Evolutionary conservation across 345 rosid species (phyloP).

Genomic region (Euphorbia peplus): DNA sequence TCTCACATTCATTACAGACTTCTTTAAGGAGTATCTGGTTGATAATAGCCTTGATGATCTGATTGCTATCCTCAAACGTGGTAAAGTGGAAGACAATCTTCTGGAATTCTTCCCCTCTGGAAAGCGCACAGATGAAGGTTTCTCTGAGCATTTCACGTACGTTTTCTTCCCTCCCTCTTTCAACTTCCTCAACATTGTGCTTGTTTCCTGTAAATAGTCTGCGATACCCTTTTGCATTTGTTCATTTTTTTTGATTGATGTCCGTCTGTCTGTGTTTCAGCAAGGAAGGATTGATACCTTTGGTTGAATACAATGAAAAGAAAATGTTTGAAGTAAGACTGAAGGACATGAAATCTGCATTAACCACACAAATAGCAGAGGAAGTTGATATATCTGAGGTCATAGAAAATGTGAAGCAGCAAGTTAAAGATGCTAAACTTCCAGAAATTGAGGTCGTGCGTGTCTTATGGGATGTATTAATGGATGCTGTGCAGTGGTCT

Average conservation of each 20-base stretch:
- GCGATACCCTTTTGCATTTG: neutral
- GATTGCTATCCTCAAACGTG: constrained; percentile 86
- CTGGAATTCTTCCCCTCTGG: constrained; percentile 76
- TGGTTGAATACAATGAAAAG: constrained; percentile 95
- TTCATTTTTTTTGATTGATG: neutral
- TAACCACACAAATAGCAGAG: constrained; percentile 77
- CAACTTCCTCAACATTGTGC: neutral
- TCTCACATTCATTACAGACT: constrained; percentile 86
- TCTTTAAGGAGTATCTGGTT: constrained; percentile 93
- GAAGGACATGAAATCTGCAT: constrained; percentile 81
- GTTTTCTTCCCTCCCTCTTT: constrained; percentile 19
- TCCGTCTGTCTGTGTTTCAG: constrained; percentile 38
- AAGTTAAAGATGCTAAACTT: constrained; percentile 73
- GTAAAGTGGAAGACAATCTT: constrained; percentile 91
- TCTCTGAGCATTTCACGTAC: constrained; percentile 96
- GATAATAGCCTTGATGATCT: constrained; percentile 95
- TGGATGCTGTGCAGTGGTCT: constrained; percentile 99
- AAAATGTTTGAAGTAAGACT: constrained; percentile 82
- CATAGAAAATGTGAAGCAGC: constrained; percentile 76
- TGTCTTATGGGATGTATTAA: constrained; percentile 86
- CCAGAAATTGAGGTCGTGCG: constrained; percentile 76
- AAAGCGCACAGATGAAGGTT: constrained; percentile 78
- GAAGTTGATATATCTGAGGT: constrained; percentile 73
- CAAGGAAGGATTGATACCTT: constrained; percentile 73
- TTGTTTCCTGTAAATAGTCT: neutral